phyloP scores from a whole-genome alignment of 2,329 filamentous ascomycete species.

The Trematosphaeria pertusa region DNA sequence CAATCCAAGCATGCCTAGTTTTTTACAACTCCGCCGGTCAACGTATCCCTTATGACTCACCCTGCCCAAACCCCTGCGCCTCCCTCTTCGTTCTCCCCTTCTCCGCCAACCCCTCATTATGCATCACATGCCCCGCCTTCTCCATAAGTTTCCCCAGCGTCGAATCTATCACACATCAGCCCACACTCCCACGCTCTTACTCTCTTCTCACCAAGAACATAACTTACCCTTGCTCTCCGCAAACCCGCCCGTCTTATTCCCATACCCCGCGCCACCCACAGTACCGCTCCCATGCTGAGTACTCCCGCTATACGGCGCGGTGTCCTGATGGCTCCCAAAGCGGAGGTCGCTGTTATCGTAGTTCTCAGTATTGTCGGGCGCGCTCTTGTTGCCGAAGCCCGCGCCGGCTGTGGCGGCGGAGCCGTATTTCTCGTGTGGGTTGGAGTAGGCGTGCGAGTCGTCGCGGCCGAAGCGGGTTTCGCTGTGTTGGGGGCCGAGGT shows the following conservation, averaged over 20 bases:
- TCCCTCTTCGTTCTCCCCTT: conserved; percentile 62
- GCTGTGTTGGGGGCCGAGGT: conserved; percentile 28
- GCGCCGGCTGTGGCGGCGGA: conserved; percentile 42
- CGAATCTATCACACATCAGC: conserved; percentile 47
- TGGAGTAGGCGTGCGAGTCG: conserved; percentile 36
- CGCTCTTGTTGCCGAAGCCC: conserved; percentile 47
- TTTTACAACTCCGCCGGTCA: no score
- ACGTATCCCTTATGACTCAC: conserved; percentile 6
- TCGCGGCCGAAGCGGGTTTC: conserved; percentile 36
- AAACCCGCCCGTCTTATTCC: conserved; percentile 48
- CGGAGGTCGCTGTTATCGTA: conserved; percentile 24
- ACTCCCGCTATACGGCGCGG: conserved; percentile 30
- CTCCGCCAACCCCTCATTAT: conserved; percentile 56
- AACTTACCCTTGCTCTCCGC: conserved; percentile 22
- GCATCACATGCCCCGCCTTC: conserved; percentile 61
- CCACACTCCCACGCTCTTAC: background rate
- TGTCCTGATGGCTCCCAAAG: conserved; percentile 29
- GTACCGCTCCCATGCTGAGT: conserved; percentile 38
- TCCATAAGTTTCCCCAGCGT: conserved; percentile 65
- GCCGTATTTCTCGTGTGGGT: conserved; percentile 37
- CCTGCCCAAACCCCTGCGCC: conserved; percentile 25
- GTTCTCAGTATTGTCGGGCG: conserved; percentile 13
- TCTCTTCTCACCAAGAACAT: background rate
- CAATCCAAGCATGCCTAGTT: no score
- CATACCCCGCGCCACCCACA: conserved; percentile 46